A percentile compares a stretch with the other conserved stretches of the same genome.
Conservation (phyloP, 73 alveolate genomes). For the Breviolum minutum region DNA sequence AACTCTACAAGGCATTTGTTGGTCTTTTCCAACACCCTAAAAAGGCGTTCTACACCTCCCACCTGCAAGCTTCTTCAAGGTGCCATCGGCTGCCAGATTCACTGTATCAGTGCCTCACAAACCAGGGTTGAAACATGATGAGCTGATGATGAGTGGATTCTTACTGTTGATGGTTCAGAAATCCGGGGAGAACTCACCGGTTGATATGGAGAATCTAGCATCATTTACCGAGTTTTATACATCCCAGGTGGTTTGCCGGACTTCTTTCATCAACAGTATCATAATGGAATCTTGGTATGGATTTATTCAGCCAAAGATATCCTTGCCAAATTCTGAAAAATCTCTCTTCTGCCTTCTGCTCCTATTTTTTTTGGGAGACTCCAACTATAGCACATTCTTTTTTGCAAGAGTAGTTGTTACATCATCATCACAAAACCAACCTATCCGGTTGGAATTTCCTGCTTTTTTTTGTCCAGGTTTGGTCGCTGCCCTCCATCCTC, state of each 20-base stretch:
- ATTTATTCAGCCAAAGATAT: too few relatives aligned
- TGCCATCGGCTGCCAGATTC: constrained; percentile 60
- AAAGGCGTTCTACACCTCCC: not conserved
- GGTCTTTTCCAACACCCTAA: not conserved
- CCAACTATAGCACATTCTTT: too few relatives aligned
- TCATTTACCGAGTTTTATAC: too few relatives aligned
- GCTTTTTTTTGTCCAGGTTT: not conserved
- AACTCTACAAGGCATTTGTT: too few relatives aligned
- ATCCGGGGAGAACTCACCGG: too few relatives aligned
- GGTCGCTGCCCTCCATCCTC: not conserved
- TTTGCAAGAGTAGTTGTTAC: not conserved
- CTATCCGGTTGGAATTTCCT: not conserved
- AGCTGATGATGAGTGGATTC: not conserved
- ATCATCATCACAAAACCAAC: not conserved
- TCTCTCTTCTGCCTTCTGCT: not conserved
- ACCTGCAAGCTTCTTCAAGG: constrained; percentile 61
- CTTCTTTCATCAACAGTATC: too few relatives aligned
- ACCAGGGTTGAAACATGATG: not conserved
- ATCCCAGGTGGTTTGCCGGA: too few relatives aligned
- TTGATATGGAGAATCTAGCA: too few relatives aligned
- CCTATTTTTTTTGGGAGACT: not conserved
- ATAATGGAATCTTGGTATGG: too few relatives aligned
- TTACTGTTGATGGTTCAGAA: too few relatives aligned
- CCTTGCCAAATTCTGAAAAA: too few relatives aligned
- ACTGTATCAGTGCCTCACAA: constrained; percentile 90